phyloP scores from a whole-genome alignment of 2,329 filamentous ascomycete species.

The Byssochlamys sp. region DNA sequence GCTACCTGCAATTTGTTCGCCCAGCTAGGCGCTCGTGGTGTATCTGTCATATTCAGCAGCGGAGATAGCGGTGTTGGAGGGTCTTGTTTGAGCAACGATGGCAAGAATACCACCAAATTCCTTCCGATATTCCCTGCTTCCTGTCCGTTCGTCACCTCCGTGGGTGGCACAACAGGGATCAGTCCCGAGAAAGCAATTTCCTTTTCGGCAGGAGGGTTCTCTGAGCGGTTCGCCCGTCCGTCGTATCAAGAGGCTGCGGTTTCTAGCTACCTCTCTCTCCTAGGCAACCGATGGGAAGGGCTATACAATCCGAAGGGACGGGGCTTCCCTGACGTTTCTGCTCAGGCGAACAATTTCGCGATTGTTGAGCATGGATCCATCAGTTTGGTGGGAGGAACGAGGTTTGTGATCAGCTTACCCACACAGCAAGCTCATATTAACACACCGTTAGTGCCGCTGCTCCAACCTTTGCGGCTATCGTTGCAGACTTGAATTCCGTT shows the following conservation, averaged over 20 bases:
- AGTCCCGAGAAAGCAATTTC: constrained; percentile 45
- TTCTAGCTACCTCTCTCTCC: constrained; percentile 31
- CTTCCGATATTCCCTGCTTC: constrained; percentile 46
- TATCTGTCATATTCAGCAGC: constrained; percentile 56
- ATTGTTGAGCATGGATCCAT: constrained; percentile 31
- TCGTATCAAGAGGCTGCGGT: constrained; percentile 40
- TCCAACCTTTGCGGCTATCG: constrained; percentile 53
- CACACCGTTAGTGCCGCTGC: constrained; percentile 41
- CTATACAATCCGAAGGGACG: constrained; percentile 46
- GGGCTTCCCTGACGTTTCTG: constrained; percentile 53
- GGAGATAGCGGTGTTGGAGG: constrained; percentile 55
- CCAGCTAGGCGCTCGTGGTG: constrained; percentile 56
- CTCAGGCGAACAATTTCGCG: constrained; percentile 41
- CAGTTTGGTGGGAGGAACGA: constrained; percentile 39
- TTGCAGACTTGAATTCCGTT: constrained; percentile 57
- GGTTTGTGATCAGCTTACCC: constrained; percentile 15
- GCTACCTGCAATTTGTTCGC: constrained; percentile 54
- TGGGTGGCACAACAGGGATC: constrained; percentile 48
- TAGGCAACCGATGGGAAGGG: constrained; percentile 36
- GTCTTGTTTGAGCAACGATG: constrained; percentile 47
- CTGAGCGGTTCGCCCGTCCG: constrained; percentile 40
- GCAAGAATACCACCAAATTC: constrained; percentile 43
- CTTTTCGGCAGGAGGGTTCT: constrained; percentile 46
- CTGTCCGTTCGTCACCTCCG: constrained; percentile 55
- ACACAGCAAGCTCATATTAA: constrained; percentile 3